phyloP scores from a whole-genome alignment of 1,139 yeast genomes.

The Blastobotrys petasosporus region DNA sequence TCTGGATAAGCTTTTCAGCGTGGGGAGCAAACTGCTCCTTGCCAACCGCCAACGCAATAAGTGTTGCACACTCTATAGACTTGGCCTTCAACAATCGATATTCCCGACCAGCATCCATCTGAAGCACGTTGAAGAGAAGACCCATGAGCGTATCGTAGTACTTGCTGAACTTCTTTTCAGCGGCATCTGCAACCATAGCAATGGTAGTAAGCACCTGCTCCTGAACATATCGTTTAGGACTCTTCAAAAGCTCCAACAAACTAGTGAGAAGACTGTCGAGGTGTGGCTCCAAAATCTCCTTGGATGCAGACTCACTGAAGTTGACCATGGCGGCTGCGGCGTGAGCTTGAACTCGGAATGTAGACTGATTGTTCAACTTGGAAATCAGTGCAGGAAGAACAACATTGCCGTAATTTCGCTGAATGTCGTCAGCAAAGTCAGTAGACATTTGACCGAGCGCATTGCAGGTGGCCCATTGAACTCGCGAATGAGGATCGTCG shows the following conservation, averaged over 20 bases:
- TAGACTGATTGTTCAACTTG: conserved; percentile 61
- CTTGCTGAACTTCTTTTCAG: conserved; percentile 79
- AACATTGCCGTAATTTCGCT: conserved; percentile 68
- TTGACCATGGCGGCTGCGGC: conserved; percentile 98
- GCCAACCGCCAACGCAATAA: conserved; percentile 96
- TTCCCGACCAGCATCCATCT: conserved; percentile 72
- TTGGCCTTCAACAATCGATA: conserved; percentile 81
- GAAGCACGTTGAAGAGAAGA: conserved; percentile 69
- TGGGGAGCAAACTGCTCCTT: conserved; percentile 79
- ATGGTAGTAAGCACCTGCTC: conserved; percentile 96
- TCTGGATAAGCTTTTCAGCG: conserved; percentile 64
- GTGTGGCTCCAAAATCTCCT: conserved; percentile 83
- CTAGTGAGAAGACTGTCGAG: conserved; percentile 73
- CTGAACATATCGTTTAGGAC: conserved; percentile 89
- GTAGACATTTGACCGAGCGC: conserved; percentile 98
- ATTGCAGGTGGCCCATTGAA: conserved; percentile 95
- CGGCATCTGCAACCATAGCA: conserved; percentile 98
- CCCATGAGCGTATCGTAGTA: conserved; percentile 97
- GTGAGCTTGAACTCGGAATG: conserved; percentile 92
- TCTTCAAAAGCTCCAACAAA: conserved; percentile 66
- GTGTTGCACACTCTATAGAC: conserved; percentile 90
- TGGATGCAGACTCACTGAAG: conserved; percentile 86
- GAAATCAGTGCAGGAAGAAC: conserved; percentile 86
- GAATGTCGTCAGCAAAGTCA: conserved; percentile 87
- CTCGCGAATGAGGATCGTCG: conserved; percentile 82